phyloP scores from a whole-genome alignment of 176 grass and related monocot species.

The Otatea glauca region DNA sequence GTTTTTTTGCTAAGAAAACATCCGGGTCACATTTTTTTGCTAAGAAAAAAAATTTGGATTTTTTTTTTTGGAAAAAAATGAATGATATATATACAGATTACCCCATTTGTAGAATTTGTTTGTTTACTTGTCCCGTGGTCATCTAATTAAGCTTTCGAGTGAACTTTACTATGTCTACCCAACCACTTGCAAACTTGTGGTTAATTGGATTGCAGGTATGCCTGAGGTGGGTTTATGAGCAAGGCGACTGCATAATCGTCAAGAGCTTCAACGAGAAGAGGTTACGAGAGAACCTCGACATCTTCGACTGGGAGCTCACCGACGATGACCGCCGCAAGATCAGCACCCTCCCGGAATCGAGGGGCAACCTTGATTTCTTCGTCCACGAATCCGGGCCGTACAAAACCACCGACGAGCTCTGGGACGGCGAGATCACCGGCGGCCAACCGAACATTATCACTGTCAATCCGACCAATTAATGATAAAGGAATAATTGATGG shows the following conservation, averaged over 20 bases:
- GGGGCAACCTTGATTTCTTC: background rate
- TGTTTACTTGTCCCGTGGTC: no score
- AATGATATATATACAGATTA: no score
- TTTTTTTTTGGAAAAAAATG: no score
- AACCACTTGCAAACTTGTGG: no score
- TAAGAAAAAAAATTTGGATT: no score
- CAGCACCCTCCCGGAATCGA: slow-evolving; percentile 12
- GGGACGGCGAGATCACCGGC: slow-evolving; percentile 49
- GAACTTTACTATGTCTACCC: no score
- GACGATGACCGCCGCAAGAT: slow-evolving; percentile 24
- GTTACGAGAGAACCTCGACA: slow-evolving; percentile 48
- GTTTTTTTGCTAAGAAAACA: no score
- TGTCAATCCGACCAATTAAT: no score
- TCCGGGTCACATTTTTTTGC: no score
- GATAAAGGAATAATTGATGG: no score
- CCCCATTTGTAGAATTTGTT: no score
- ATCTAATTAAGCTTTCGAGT: no score
- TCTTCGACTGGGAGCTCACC: slow-evolving; percentile 57
- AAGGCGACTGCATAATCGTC: slow-evolving; percentile 16
- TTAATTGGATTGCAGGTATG: slow-evolving; percentile 28
- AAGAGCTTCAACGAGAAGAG: slow-evolving; percentile 51
- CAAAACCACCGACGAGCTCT: slow-evolving; percentile 46
- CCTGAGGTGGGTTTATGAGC: slow-evolving; percentile 53
- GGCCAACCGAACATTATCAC: background rate
- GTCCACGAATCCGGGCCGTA: slow-evolving; percentile 33